Evolutionary conservation across 2,329 filamentous ascomycete genomes (phyloP).

Genomic region (Pseudogymnoascus destructans): DNA sequence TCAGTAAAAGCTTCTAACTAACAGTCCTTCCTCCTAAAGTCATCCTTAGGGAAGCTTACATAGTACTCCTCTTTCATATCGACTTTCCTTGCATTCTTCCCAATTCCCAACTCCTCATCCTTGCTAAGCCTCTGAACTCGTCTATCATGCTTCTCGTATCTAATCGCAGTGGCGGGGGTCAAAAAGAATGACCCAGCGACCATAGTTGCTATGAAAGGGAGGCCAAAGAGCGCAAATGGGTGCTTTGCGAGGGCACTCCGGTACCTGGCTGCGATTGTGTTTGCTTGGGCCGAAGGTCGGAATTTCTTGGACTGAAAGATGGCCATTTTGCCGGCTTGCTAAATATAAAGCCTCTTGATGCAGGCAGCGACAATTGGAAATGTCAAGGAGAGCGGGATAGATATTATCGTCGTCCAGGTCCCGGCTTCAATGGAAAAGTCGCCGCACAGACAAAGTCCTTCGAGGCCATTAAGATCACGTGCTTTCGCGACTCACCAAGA

Average conservation of each 20-base stretch:
- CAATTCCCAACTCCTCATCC: slow-evolving; percentile 76
- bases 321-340: slow-evolving; percentile 35
- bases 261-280: slow-evolving; percentile 63
- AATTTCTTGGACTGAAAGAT: slow-evolving; percentile 60
- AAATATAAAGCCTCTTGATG: not conserved
- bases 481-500: not conserved
- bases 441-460: not conserved
- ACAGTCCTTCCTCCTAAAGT: not conserved
- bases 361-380: not conserved
- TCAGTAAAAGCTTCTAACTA: slow-evolving; percentile 12
- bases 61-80: slow-evolving; percentile 81
- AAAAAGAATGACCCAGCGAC: slow-evolving; percentile 87
- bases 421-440: not conserved
- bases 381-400: not conserved
- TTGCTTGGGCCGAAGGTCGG: slow-evolving; percentile 50
- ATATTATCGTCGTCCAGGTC: not conserved
- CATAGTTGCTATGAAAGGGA: slow-evolving; percentile 84
- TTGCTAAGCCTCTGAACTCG: slow-evolving; percentile 74
- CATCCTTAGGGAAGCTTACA: slow-evolving; percentile 38
- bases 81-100: slow-evolving; percentile 55
- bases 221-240: slow-evolving; percentile 84
- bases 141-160: slow-evolving; percentile 87
- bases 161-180: slow-evolving; percentile 82
- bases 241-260: slow-evolving; percentile 60
- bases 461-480: not conserved